Conservation (phyloP, 2,329 filamentous ascomycete species). For the Fulvia fulva region DNA sequence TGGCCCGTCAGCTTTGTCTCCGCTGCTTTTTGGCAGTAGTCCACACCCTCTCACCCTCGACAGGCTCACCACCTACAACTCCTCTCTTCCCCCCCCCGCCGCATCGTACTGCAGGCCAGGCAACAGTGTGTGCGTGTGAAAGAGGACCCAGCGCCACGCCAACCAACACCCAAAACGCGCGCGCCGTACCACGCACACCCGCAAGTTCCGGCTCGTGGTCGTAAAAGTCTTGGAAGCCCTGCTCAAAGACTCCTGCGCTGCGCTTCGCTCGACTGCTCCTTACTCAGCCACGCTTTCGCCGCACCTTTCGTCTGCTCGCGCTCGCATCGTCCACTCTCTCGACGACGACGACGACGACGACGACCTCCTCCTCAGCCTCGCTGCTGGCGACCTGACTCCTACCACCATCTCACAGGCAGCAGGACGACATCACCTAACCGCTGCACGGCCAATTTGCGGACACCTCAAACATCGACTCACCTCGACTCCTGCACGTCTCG, state of each 20-base stretch:
- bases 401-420: not conserved
- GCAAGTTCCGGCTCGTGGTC: not conserved
- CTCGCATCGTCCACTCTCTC: not conserved
- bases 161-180: not conserved
- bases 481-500: conserved; percentile 3
- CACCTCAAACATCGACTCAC: conserved; percentile 2
- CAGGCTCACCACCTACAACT: not conserved
- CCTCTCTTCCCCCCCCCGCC: not conserved
- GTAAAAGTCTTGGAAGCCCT: not conserved
- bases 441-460: not conserved
- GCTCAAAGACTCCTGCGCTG: not conserved
- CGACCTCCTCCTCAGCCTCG: not conserved
- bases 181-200: not conserved
- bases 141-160: not conserved
- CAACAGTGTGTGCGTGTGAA: conserved; percentile 1
- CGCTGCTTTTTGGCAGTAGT: not conserved
- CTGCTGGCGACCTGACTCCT: not conserved
- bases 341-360: not conserved
- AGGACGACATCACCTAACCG: not conserved
- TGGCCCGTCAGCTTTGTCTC: not conserved
- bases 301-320: not conserved
- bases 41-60: not conserved
- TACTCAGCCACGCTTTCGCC: not conserved
- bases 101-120: conserved; percentile 4
- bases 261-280: not conserved